Percentiles rank a stretch among this genome's conserved stretches.
Conservation (phyloP, 192 early-diverging fungal genomes). For the Coemansia sp. region DNA sequence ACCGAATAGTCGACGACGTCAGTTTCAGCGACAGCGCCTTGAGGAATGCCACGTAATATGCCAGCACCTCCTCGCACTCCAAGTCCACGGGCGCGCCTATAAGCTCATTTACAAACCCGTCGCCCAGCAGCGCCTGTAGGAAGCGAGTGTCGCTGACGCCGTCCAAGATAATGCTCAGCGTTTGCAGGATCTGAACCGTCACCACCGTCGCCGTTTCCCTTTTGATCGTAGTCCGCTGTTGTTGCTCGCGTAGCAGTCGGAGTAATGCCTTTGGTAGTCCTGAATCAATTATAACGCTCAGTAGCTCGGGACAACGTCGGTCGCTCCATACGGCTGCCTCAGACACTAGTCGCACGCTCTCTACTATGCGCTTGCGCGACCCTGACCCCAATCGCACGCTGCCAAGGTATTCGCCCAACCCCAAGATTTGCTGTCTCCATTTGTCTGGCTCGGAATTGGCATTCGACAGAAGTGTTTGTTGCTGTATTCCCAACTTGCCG, state of each 20-base stretch:
- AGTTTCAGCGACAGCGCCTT: conserved; percentile 70
- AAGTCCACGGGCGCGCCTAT: conserved; percentile 57
- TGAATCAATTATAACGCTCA: conserved; percentile 32
- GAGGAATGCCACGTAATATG: conserved; percentile 69
- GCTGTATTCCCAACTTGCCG: conserved; percentile 16
- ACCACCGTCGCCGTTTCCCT: conserved; percentile 19
- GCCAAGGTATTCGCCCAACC: conserved; percentile 21
- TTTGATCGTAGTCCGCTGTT: not conserved
- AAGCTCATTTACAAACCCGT: conserved; percentile 73
- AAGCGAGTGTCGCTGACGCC: conserved; percentile 38
- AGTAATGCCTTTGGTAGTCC: conserved; percentile 38
- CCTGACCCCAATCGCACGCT: conserved; percentile 10
- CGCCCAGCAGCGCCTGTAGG: conserved; percentile 64
- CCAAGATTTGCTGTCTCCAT: conserved; percentile 12
- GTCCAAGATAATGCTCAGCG: conserved; percentile 55
- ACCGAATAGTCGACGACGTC: conserved; percentile 60
- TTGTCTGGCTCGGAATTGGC: not conserved
- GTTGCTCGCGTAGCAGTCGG: conserved; percentile 17
- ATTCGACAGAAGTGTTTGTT: conserved; percentile 3
- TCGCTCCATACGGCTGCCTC: conserved; percentile 50
- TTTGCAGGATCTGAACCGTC: conserved; percentile 50
- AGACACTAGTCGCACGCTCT: conserved; percentile 39
- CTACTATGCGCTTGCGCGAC: conserved; percentile 29
- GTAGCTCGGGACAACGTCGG: conserved; percentile 42
- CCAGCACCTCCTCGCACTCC: conserved; percentile 67